phyloP scores from a whole-genome alignment of 495 filamentous ascomycete species.

The Terfezia boudieri region DNA sequence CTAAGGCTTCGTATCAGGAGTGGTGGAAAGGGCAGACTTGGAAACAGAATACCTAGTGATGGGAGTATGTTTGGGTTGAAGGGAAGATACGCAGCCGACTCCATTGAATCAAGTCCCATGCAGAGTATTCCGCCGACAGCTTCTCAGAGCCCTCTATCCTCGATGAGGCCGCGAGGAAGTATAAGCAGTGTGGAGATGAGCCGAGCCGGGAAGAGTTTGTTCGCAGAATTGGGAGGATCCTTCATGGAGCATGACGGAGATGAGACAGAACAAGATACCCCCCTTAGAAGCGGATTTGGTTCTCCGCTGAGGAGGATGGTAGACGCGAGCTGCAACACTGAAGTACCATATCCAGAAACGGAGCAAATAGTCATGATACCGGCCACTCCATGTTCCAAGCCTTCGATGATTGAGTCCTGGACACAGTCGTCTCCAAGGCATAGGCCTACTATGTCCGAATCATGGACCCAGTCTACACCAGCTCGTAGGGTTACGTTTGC shows the following conservation, averaged over 20 bases:
- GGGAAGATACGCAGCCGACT: background rate
- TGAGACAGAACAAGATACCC: conserved; percentile 11
- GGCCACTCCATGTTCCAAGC: background rate
- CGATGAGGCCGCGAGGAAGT: conserved; percentile 2
- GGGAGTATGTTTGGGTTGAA: background rate
- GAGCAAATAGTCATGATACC: conserved; percentile 16
- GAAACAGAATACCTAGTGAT: conserved; percentile 5
- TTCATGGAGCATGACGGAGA: conserved; percentile 12
- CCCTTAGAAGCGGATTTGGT: conserved; percentile 18
- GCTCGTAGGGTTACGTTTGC: background rate
- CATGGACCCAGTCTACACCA: background rate
- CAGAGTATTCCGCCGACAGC: conserved; percentile 32
- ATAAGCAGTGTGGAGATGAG: background rate
- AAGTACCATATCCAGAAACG: conserved; percentile 27
- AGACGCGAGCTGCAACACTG: conserved; percentile 75
- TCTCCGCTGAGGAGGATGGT: conserved; percentile 35
- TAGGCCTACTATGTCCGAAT: background rate
- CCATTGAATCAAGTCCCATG: conserved; percentile 18
- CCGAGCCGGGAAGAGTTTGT: conserved; percentile 47
- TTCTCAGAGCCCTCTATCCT: conserved; percentile 30
- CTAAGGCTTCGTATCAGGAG: conserved; percentile 15
- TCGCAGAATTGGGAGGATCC: conserved; percentile 59
- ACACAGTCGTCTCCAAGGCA: background rate
- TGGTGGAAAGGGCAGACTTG: conserved; percentile 4
- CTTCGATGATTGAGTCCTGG: background rate